These are phyloP conservation scores for Extremus antarcticus DNA, from an alignment of 495 filamentous ascomycete species.

Conservation along the genomic window DNA sequence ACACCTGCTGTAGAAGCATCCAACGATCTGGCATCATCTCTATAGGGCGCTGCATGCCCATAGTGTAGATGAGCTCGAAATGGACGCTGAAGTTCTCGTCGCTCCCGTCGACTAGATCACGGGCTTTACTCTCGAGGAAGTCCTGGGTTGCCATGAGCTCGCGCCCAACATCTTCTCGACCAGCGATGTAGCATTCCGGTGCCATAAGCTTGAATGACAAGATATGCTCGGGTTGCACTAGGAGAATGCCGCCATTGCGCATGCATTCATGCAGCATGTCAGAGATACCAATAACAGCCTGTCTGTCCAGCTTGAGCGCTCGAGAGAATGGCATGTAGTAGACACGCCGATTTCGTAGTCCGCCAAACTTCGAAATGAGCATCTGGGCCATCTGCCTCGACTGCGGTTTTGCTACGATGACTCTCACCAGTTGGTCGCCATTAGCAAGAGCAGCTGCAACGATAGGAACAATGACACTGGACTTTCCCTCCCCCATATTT, in stretches of 20 bases:
- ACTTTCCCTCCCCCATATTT: conserved; percentile 70
- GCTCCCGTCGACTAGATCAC: conserved; percentile 29
- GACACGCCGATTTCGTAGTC: conserved; percentile 45
- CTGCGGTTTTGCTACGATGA: conserved; percentile 54
- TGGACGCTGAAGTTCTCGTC: conserved; percentile 25
- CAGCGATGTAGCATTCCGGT: conserved; percentile 36
- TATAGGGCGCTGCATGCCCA: conserved; percentile 44
- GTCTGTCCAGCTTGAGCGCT: conserved; percentile 27
- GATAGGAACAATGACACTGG: conserved; percentile 57
- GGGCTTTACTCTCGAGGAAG: conserved; percentile 23
- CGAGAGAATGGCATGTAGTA: conserved; percentile 56
- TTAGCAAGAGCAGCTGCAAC: conserved; percentile 47
- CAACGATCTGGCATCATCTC: conserved; percentile 53
- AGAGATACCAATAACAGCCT: conserved; percentile 25
- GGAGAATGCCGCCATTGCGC: conserved; percentile 39
- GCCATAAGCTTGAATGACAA: conserved; percentile 59
- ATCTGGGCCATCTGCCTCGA: conserved; percentile 52
- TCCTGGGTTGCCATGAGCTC: conserved; percentile 16
- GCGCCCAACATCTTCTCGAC: conserved; percentile 14
- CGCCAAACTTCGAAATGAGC: conserved; percentile 48
- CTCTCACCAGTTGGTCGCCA: conserved; percentile 38
- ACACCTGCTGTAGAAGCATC: conserved; percentile 45
- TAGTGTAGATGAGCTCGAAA: conserved; percentile 48
- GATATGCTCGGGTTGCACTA: conserved; percentile 58
- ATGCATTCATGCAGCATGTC: conserved; percentile 39